A percentile compares a stretch with the other conserved stretches of the same genome.
phyloP scores from a whole-genome alignment of 1,139 yeast species.

The Blastobotrys malaysiensis region DNA sequence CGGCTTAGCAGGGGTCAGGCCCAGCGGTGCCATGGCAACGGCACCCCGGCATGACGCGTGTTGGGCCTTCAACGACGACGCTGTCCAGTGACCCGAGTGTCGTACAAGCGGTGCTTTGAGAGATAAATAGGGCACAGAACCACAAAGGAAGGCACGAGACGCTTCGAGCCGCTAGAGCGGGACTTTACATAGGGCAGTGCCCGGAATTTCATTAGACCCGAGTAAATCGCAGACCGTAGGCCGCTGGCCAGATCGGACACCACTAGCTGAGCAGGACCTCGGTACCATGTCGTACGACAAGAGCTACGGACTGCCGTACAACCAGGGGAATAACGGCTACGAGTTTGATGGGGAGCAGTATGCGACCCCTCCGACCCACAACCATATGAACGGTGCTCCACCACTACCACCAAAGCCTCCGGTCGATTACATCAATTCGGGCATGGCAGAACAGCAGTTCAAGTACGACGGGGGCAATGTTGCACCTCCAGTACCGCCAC shows the following conservation, averaged over 20 bases:
- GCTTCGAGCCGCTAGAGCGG: background rate
- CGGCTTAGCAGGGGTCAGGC: background rate
- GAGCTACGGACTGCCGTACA: background rate
- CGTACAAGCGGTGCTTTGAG: background rate
- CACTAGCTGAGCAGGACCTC: too few relatives aligned
- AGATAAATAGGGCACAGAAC: background rate
- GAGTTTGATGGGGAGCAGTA: background rate
- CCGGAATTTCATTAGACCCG: too few relatives aligned
- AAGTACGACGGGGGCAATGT: background rate
- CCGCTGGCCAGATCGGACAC: too few relatives aligned
- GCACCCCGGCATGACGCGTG: background rate
- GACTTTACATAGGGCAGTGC: background rate
- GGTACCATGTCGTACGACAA: background rate
- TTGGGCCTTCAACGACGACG: too few relatives aligned
- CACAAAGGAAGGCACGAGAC: background rate
- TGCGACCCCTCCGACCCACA: constrained; percentile 6
- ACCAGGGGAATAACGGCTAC: background rate
- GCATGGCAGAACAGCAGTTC: background rate
- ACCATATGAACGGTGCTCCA: constrained; percentile 9
- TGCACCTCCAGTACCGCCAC: background rate
- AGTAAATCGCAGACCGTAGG: too few relatives aligned
- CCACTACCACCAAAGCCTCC: constrained; percentile 23
- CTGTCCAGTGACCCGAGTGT: too few relatives aligned
- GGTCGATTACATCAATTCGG: constrained; percentile 10
- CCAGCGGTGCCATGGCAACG: background rate